Evolutionary conservation across 2,329 filamentous ascomycete species (phyloP), one percentile per base, ranked within the genome.

Genomic region (Rutstroemia sp.): DNA sequence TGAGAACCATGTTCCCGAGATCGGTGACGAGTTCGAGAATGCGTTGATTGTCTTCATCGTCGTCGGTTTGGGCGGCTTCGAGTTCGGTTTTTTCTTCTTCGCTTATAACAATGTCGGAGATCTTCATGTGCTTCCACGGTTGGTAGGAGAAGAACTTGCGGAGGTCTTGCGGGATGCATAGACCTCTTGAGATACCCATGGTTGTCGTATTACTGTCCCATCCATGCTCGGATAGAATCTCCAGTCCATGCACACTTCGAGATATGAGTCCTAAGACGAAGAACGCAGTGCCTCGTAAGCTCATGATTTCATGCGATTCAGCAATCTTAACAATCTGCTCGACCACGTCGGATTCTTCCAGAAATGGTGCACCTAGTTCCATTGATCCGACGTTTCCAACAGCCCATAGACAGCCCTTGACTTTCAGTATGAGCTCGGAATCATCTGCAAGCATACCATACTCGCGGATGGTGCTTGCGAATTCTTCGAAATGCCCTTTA

Each of bases 341-440:
- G 17, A 97, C 90, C 39, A 97, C 90, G 62, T 96, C 89, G 39
- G 84, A 89, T 56, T 88, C 86, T 71, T 96, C 94, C 3, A 99
- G 78, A 70, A 99, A 99, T 0, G 91, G 91, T 1, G 92, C 92
- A 1, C 94, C 94, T 1, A 96, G 83, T 66, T 97, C 92, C 92
- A 99, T 97, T 0, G 92, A 96, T 0, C 94, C 94, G 39, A 99
- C 92, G 65, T 99, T 99, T 23, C 94, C 94, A 1, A 99, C 91
- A 0, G 94, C 94, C 94, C 94, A 99, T 48, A 99, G 77, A 69
- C 91, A 96, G 7, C 92, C 94, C 71, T 99, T 99, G 62, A 97
- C 90, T 69, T 96, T 97, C 57, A 90, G 83, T 46, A 97, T 84
- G 23, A 87, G 80, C 71, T 99, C 94, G 0, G 81, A 70, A 65